These are phyloP conservation scores for Eucalyptus marginata DNA, from an alignment of 345 rosid genomes.

Conservation along the genomic window DNA sequence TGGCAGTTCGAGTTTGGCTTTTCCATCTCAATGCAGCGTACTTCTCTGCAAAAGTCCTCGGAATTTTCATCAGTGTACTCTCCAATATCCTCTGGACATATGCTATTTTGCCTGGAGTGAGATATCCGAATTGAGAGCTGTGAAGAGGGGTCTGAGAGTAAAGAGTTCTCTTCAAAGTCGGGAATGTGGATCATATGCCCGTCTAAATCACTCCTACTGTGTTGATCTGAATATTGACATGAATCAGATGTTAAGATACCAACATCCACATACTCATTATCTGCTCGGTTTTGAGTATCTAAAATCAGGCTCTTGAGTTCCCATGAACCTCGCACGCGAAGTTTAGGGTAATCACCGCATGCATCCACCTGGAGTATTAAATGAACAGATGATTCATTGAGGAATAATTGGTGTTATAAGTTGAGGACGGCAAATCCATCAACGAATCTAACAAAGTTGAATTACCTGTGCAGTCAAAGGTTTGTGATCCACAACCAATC, in stretches of 20 bases:
- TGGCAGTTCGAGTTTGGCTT: conserved; percentile 8
- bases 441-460: background rate
- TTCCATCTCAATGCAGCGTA: conserved; percentile 47
- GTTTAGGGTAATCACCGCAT: conserved; percentile 51
- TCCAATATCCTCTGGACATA: conserved; percentile 15
- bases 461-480: conserved; percentile 18
- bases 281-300: conserved; percentile 19
- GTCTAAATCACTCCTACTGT: conserved; percentile 34
- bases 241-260: conserved; percentile 20
- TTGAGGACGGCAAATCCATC: background rate
- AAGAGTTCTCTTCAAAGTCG: conserved; percentile 30
- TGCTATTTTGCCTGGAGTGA: conserved; percentile 3
- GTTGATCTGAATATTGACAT: conserved; percentile 47
- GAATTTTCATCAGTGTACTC: conserved; percentile 25
- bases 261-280: conserved; percentile 11
- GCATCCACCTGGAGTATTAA: conserved; percentile 26
- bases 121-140: conserved; percentile 11
- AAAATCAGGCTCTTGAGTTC: conserved; percentile 27
- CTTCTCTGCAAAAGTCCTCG: conserved; percentile 36
- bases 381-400: background rate
- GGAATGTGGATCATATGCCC: conserved; percentile 45
- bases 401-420: background rate
- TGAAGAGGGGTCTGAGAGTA: conserved; percentile 12
- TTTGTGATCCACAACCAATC: conserved; percentile 17
- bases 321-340: conserved; percentile 60